Base-by-base conservation (phyloP, 1,284 basidiomycete genomes). In the Puccinia sorghi region DNA sequence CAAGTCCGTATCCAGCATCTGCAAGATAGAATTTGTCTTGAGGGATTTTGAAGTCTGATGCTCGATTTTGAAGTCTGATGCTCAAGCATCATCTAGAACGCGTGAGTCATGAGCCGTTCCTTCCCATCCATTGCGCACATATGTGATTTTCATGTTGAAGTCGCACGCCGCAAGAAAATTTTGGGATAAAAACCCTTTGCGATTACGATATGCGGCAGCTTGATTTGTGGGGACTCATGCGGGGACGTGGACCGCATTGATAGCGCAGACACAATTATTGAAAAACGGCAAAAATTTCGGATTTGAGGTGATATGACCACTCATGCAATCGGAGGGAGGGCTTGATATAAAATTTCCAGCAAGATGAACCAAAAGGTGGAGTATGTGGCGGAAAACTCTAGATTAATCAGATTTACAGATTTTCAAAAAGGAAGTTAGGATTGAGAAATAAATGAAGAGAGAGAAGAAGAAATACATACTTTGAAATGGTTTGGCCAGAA, bases 181-280 rank as follows among this genome's bases (percentile, higher is more conserved):
- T 70, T 86, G 84, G 0, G 84, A 80, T 32, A 85, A 41, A 9
- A 79, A 64, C 22, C 86, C 86, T 80, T 87, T 86, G 0, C 82
- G 81, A 80, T 86, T 84, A 0, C 83, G 81, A 46, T 83, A 81
- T 6, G 74, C 77, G 39, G 82, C 80, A 1, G 81, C 79, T 4
- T 84, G 82, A 5, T 43, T 71, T 11, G 80, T 74, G 17, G 84
- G 80, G 17, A 84, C 81, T 32, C 46, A 81, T n/a, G 81, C 83
- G 48, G 82, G 80, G 52, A 86, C 84, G 67, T 86, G 85, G 15
- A 83, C 85, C 0, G 86, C 85, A 83, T 87, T 86, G 27, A 87
- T 83, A 25, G 86, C 86, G 32, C 85, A 85, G 64, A 87, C 59
- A 9, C 82, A 84, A 81, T 84, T 80, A 25, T 82, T 79, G 80